A percentile compares a stretch with the other conserved stretches of the same genome.
Evolutionary conservation across 331 rosid species (phyloP).

Genomic region (Cydonia oblonga): DNA sequence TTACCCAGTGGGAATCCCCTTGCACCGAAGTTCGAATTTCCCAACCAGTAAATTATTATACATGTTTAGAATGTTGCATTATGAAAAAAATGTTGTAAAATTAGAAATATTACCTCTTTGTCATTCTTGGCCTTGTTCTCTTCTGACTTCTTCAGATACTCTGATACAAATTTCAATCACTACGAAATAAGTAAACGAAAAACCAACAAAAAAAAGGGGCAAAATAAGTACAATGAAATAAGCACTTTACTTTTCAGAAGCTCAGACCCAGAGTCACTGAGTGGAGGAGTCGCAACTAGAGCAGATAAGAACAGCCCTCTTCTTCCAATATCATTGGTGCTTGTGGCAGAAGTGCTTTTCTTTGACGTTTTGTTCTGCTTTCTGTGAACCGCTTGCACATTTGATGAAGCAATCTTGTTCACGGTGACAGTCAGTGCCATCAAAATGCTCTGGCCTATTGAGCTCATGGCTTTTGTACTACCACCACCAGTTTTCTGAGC

Average conservation of each 20-base stretch:
- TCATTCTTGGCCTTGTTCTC: conserved; percentile 81
- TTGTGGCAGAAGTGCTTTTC: not conserved
- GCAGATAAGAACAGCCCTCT: conserved; percentile 59
- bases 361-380: conserved; percentile 14
- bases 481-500: conserved; percentile 23
- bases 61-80: not conserved
- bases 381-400: conserved; percentile 56
- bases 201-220: not conserved
- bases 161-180: conserved; percentile 27
- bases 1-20: no score
- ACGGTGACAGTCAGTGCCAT: conserved; percentile 61
- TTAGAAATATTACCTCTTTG: conserved; percentile 48
- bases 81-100: not conserved
- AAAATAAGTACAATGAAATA: not conserved
- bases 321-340: conserved; percentile 29
- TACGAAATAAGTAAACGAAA: not conserved
- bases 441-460: conserved; percentile 39
- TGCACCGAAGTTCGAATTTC: no score
- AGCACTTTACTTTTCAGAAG: conserved; percentile 53
- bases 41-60: no score
- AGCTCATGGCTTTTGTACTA: conserved; percentile 30
- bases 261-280: conserved; percentile 54
- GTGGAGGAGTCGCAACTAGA: conserved; percentile 35
- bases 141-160: conserved; percentile 62
- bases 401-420: conserved; percentile 70